These are phyloP conservation scores for Hymenotorrendiella dingleyae DNA, from an alignment of 2,329 filamentous ascomycete genomes.

Conservation along the genomic window DNA sequence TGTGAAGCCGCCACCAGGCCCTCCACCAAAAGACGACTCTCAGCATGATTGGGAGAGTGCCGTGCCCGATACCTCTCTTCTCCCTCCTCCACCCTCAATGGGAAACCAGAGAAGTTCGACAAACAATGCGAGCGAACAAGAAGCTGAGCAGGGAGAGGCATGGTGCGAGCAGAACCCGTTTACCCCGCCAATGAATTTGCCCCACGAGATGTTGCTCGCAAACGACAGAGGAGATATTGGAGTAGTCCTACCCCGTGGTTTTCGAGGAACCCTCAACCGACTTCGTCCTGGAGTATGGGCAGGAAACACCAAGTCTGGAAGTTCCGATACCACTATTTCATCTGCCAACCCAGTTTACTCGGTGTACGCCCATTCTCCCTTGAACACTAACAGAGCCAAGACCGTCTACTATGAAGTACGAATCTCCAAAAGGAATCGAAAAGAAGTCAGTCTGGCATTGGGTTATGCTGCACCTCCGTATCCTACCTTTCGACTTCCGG, in stretches of 20 bases:
- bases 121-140: conserved; percentile 60
- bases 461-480: conserved; percentile 71
- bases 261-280: conserved; percentile 41
- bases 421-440: conserved; percentile 38
- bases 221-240: conserved; percentile 47
- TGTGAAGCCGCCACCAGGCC: conserved; percentile 22
- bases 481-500: conserved; percentile 69
- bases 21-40: conserved; percentile 26
- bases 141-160: conserved; percentile 56
- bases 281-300: conserved; percentile 47
- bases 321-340: conserved; percentile 58
- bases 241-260: conserved; percentile 45
- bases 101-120: conserved; percentile 60
- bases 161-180: conserved; percentile 63
- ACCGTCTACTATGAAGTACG: conserved; percentile 68
- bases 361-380: conserved; percentile 51
- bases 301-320: conserved; percentile 36
- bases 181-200: conserved; percentile 44
- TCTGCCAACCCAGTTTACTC: conserved; percentile 66
- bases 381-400: conserved; percentile 40
- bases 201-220: conserved; percentile 40
- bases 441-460: conserved; percentile 51
- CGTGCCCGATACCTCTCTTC: conserved; percentile 65
- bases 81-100: conserved; percentile 67
- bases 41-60: conserved; percentile 65